phyloP scores from a whole-genome alignment of 2,329 filamentous ascomycete species.

The Curvularia spicifera region DNA sequence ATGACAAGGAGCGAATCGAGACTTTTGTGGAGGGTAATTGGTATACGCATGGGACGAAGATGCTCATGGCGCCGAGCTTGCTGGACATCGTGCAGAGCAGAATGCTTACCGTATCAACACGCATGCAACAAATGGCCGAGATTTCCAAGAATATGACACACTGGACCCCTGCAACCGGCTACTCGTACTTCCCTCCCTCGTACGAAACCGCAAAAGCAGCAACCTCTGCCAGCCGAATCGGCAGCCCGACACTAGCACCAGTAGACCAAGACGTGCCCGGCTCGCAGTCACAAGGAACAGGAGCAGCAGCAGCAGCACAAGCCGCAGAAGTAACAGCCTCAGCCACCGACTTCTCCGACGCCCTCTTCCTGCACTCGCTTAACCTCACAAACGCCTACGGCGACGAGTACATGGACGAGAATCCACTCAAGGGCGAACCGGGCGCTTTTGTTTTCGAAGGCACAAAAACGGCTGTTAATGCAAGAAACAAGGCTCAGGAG shows the following conservation, averaged over 20 bases:
- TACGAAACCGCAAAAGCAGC: constrained; percentile 48
- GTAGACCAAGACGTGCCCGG: constrained; percentile 35
- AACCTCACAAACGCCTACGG: constrained; percentile 60
- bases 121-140: constrained; percentile 62
- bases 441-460: constrained; percentile 65
- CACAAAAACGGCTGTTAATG: constrained; percentile 52
- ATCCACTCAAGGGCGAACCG: constrained; percentile 67
- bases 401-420: constrained; percentile 70
- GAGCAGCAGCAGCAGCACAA: constrained; percentile 14
- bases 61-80: constrained; percentile 68
- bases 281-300: constrained; percentile 31
- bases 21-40: constrained; percentile 63
- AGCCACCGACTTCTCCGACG: constrained; percentile 41
- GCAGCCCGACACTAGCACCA: constrained; percentile 39
- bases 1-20: constrained; percentile 51
- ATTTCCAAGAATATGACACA: constrained; percentile 60
- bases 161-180: constrained; percentile 65
- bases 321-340: constrained; percentile 21
- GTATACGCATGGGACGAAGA: constrained; percentile 65
- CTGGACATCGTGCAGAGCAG: constrained; percentile 63
- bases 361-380: constrained; percentile 55
- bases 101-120: constrained; percentile 62
- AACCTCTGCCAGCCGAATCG: constrained; percentile 35
- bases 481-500: constrained; percentile 48
- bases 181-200: constrained; percentile 63